Conservation (phyloP, 1,284 basidiomycete genomes). For the Megacollybia platyphylla region DNA sequence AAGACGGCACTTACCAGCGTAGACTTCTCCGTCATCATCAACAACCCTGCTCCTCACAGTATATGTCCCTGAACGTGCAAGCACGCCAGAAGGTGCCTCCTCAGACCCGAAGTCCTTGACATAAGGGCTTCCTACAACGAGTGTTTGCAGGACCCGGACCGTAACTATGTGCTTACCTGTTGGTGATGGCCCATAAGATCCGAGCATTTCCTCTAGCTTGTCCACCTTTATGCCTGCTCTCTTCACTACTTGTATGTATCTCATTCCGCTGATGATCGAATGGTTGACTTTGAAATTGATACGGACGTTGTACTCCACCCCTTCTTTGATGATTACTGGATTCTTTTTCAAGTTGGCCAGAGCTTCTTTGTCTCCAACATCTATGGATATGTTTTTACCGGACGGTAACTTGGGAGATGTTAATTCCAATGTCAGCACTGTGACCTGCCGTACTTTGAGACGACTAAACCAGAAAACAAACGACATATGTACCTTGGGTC, state of each 20-base stretch:
- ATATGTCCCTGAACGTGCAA: constrained; percentile 72
- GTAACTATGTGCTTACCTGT: constrained; percentile 46
- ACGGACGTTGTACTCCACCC: constrained; percentile 70
- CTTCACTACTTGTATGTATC: constrained; percentile 81
- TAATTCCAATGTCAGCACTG: constrained; percentile 59
- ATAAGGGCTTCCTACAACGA: constrained; percentile 36
- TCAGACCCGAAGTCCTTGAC: constrained; percentile 65
- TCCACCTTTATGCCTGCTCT: constrained; percentile 67
- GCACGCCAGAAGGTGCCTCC: constrained; percentile 70
- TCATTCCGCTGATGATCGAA: constrained; percentile 74
- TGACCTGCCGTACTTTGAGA: constrained; percentile 32
- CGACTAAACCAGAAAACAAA: background rate
- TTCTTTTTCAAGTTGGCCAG: constrained; percentile 51
- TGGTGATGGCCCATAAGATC: constrained; percentile 68
- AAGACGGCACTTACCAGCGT: constrained; percentile 44
- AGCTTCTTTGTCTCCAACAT: constrained; percentile 33
- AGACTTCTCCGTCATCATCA: constrained; percentile 72
- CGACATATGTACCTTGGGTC: constrained; percentile 45
- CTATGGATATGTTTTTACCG: constrained; percentile 45
- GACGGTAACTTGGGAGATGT: constrained; percentile 52
- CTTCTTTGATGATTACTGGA: constrained; percentile 74
- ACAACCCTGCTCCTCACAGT: constrained; percentile 66
- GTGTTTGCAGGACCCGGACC: constrained; percentile 37
- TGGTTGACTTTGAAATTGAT: constrained; percentile 77
- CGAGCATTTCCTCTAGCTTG: constrained; percentile 84